phyloP scores from a whole-genome alignment of 1,284 basidiomycete species.

The Melampsora americana region DNA sequence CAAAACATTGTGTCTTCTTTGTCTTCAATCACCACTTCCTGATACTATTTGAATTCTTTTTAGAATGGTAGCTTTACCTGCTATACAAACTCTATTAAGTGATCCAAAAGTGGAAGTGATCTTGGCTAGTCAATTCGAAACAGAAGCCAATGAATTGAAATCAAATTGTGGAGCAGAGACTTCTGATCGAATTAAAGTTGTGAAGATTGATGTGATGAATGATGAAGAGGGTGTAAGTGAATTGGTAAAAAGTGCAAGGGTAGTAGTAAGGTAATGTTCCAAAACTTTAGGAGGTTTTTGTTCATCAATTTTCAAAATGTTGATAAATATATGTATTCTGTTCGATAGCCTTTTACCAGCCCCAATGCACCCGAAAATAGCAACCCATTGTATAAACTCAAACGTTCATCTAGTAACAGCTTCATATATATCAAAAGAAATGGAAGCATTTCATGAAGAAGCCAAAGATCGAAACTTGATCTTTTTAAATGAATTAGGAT shows the following conservation, averaged over 20 bases:
- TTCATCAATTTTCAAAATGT: not conserved
- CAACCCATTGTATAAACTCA: slow-evolving; percentile 71
- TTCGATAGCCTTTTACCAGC: slow-evolving; percentile 71
- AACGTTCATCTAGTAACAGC: slow-evolving; percentile 82
- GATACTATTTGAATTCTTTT: slow-evolving; percentile 68
- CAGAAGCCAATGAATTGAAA: slow-evolving; percentile 68
- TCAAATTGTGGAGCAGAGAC: slow-evolving; percentile 64
- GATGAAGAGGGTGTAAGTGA: slow-evolving; percentile 60
- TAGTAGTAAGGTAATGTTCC: slow-evolving; percentile 65
- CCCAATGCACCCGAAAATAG: slow-evolving; percentile 70
- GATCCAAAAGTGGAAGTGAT: slow-evolving; percentile 52
- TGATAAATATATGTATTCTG: not conserved
- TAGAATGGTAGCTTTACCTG: slow-evolving; percentile 85
- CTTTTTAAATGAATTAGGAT: slow-evolving; percentile 84
- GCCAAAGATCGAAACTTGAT: slow-evolving; percentile 69
- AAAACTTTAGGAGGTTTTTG: slow-evolving; percentile 21
- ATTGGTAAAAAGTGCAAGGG: slow-evolving; percentile 63
- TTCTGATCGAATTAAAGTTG: slow-evolving; percentile 61
- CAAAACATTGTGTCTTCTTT: not conserved
- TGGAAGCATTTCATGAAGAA: slow-evolving; percentile 68
- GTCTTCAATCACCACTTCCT: not conserved
- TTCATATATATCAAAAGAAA: slow-evolving; percentile 80
- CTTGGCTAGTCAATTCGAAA: slow-evolving; percentile 49
- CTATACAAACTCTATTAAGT: slow-evolving; percentile 67
- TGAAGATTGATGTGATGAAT: slow-evolving; percentile 64